phyloP scores from a whole-genome alignment of 2,329 filamentous ascomycete genomes.

The Arthrobotrys pseudoclavata region DNA sequence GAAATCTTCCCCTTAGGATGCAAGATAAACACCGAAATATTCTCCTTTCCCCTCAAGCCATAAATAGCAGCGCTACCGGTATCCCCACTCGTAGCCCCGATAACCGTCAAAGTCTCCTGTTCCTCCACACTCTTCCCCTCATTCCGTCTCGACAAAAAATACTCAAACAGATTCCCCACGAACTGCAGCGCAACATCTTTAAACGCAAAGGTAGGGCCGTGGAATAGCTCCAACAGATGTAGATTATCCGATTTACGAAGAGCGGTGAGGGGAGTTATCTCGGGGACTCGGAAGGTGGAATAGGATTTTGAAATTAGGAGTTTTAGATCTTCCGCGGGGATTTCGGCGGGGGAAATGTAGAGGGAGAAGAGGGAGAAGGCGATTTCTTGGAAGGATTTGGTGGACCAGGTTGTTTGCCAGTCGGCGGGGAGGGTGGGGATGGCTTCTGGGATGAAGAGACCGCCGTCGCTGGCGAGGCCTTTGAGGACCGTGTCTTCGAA shows the following conservation, averaged over 20 bases:
- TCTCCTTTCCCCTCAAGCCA: constrained; percentile 92
- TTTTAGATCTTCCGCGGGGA: constrained; percentile 83
- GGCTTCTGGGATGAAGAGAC: constrained; percentile 88
- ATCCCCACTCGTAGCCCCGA: constrained; percentile 88
- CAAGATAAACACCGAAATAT: constrained; percentile 95
- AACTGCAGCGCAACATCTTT: constrained; percentile 96
- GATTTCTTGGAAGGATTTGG: constrained; percentile 83
- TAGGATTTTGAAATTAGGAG: constrained; percentile 88
- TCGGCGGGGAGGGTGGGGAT: constrained; percentile 76
- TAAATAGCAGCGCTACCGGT: constrained; percentile 97
- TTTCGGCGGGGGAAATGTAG: constrained; percentile 87
- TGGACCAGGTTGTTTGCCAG: constrained; percentile 80
- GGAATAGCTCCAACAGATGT: constrained; percentile 92
- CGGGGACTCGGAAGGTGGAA: constrained; percentile 83
- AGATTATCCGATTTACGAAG: constrained; percentile 79
- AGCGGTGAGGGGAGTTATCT: constrained; percentile 84
- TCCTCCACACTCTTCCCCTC: constrained; percentile 73
- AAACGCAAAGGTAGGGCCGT: constrained; percentile 94
- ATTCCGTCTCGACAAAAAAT: constrained; percentile 83
- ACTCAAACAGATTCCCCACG: constrained; percentile 94
- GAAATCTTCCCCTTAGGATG: constrained; percentile 91
- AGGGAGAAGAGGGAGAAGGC: constrained; percentile 87
- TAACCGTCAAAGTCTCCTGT: constrained; percentile 80
- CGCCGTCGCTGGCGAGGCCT: constrained; percentile 86
- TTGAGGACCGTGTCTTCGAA: constrained; percentile 94